Evolutionary conservation across 208 protist species (phyloP), one percentile per base, ranked within the genome.

Genomic region (Wallacemonas sp.): DNA sequence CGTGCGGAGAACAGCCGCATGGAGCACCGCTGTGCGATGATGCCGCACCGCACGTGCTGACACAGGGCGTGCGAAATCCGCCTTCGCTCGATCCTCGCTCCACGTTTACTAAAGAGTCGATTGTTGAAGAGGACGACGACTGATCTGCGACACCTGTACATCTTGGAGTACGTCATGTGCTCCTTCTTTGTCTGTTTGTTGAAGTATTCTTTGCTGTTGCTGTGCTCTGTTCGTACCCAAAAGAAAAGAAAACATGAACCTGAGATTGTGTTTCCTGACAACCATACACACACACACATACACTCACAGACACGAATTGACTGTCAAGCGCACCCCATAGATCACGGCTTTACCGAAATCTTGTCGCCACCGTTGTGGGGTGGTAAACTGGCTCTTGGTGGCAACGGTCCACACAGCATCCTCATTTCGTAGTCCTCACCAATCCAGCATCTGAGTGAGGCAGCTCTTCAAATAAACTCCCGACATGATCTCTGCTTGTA

Each of bases 41-140:
- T 28, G 65, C 75, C n/a, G 72, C 82, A 9, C 90, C 90, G 30
- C 80, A 91, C 68, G 61, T 82, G n/a, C 77, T 79, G 6, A 93
- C 84, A 51, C 72, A 82, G 2, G 72, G 76, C 8, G 83, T 90
- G 28, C 77, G 74, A 33, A 94, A 96, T 58, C 91, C 91, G 1
- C 91, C 91, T 1, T 64, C 84, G 8, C 36, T 94, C 11, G 84
- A 91, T 56, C 62, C 74, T 22, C 83, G 85, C 4, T 93, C 91
- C n/a, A 89, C 78, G 19, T 96, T 92, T 54, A 94, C 84, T 0
- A 94, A 94, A 49, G 82, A 93, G 41, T 94, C 84, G 15, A 80
- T 96, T 31, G 82, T 94, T 2, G 88, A 96, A 55, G 91, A 96
- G 33, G 88, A 94, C 65, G 88, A 96, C 66, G 86, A 94, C 54